Evolutionary conservation across 306 rosid species (phyloP), one percentile per base, ranked within the genome.

Genomic region (Corylus americana): DNA sequence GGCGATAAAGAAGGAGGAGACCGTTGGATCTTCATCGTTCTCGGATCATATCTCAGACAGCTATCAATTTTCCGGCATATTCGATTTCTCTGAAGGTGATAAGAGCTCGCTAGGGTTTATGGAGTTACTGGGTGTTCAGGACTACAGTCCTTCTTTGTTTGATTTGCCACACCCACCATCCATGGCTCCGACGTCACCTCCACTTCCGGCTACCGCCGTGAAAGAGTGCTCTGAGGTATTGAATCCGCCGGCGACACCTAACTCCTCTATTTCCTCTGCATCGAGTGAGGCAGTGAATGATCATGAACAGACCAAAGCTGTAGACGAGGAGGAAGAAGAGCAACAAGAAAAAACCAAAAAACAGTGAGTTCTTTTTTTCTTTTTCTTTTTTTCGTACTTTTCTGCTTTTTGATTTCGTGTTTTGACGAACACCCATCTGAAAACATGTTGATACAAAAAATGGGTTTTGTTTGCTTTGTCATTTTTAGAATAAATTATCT

Each of bases 191-290:
- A 22, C 25, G 29, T 61, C 82, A 7, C 67, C 85, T 64, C 71
- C 55, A 51, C 68, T 73, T 81, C 75, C 81, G 9, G 64, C 67
- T 18, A 78, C 71, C 9, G 13, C 55, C 47, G 82, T 59, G 2
- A 85, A 87, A 63, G 89, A 89, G 68, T 76, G 79, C 64, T 77
- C 86, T 0, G 91, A 88, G 74, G 84, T 87, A 11, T 77, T 75
- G 87, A 92, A 90, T 53, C 89, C 85, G 71, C 98, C 97, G 7
- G 83, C 90, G 0, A 90, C 97, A 17, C 93, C 98, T 0, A 94
- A 92, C 84, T 91, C 95, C 3, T 94, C 98, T n/a, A 90, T 92
- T 71, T 94, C 98, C 2, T 92, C 97, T 0, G 84, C 91, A 0
- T 91, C 98, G 0, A 88, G 93, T 57, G 97, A 92, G 55, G 87